Conservation (phyloP, 163 green algal genomes). For the Prototheca wickerhamii region DNA sequence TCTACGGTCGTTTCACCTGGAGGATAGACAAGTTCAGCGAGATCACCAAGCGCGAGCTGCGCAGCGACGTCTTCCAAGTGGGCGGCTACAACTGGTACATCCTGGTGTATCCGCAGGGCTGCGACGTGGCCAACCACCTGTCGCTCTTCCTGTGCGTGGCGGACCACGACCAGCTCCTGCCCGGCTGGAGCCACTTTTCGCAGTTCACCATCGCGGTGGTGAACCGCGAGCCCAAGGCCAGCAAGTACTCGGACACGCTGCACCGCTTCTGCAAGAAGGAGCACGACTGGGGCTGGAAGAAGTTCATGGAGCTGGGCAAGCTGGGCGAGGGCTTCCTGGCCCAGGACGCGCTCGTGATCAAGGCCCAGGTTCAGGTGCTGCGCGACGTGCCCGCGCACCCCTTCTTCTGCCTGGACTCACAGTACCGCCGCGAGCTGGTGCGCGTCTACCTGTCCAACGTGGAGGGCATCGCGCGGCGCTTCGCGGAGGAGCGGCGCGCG, state of each 20-base stretch:
- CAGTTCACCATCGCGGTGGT: conserved; percentile 97
- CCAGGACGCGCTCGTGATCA: conserved; percentile 89
- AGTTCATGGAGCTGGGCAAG: conserved; percentile 96
- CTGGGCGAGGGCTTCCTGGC: conserved; percentile 80
- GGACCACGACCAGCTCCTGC: conserved; percentile 97
- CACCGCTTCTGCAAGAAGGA: conserved; percentile 99
- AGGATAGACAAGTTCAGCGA: conserved; percentile 93
- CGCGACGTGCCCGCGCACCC: conserved; percentile 71
- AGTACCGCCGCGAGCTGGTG: conserved; percentile 94
- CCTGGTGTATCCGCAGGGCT: conserved; percentile 93
- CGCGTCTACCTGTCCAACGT: conserved; percentile 97
- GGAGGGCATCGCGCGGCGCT: conserved; percentile 86
- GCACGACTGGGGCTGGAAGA: conserved; percentile 99
- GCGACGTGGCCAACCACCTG: conserved; percentile 97
- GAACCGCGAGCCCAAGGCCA: conserved; percentile 89
- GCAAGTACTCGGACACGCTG: conserved; percentile 96
- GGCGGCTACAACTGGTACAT: conserved; percentile 97
- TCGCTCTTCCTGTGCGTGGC: conserved; percentile 97
- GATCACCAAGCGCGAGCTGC: conserved; percentile 87
- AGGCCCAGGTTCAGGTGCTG: conserved; percentile 92
- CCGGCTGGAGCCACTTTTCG: conserved; percentile 51
- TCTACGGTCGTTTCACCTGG: conserved; percentile 98
- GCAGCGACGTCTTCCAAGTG: conserved; percentile 87
- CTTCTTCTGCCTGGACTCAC: conserved; percentile 87
- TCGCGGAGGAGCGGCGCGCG: conserved; percentile 80